phyloP scores from a whole-genome alignment of 345 rosid genomes.

The Citrus maxima region DNA sequence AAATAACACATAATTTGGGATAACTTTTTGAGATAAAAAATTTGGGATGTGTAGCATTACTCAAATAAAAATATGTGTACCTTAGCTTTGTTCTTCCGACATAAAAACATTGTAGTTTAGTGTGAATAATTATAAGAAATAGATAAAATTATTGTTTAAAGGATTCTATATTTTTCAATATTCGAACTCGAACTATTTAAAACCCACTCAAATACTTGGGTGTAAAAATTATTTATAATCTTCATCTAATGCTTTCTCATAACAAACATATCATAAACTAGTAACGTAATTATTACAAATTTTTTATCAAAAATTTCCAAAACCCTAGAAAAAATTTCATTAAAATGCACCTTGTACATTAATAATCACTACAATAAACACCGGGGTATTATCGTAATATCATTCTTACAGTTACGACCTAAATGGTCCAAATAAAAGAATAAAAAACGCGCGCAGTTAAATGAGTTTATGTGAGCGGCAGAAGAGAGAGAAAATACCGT shows the following conservation, averaged over 20 bases:
- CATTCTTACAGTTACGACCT: not conserved
- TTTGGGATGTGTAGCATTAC: no score
- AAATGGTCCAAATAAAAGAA: not conserved
- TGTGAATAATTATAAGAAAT: no score
- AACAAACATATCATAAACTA: no score
- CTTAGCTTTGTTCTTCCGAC: no score
- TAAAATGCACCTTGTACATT: not conserved
- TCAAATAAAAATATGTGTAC: no score
- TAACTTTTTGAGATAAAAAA: no score
- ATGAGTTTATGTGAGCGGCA: not conserved
- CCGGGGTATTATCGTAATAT: not conserved
- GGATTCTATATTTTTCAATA: rapidly evolving
- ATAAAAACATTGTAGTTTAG: no score
- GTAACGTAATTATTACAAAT: rapidly evolving
- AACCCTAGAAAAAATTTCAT: not conserved
- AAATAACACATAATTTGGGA: no score
- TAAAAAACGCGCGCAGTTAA: not conserved
- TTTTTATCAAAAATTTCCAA: not conserved
- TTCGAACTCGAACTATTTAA: rapidly evolving
- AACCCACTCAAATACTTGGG: no score
- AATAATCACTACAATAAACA: not conserved
- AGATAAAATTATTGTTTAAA: no score
- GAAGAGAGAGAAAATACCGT: not conserved
- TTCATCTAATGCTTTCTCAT: not conserved
- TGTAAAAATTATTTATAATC: not conserved